Conservation (phyloP, 768 basidiomycete species). For the Erythrobasidium yunnanense region DNA sequence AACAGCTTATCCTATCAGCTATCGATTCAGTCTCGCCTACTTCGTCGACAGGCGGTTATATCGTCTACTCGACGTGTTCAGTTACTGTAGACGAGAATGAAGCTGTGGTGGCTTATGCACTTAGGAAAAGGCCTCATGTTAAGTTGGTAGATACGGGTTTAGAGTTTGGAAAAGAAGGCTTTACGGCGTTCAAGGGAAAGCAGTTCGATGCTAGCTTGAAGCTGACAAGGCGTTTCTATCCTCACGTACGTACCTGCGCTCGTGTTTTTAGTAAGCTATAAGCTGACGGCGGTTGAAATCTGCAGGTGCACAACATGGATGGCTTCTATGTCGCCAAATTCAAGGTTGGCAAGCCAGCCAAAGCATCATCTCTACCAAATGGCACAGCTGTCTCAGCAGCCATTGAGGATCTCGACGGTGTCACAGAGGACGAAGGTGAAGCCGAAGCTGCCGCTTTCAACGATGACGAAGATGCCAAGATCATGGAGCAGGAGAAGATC, state of each 20-base stretch:
- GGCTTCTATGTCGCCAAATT: conserved; percentile 98
- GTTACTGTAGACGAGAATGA: conserved; percentile 98
- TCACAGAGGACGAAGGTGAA: conserved; percentile 40
- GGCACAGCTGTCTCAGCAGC: conserved; percentile 36
- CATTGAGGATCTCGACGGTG: conserved; percentile 43
- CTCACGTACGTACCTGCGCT: no score
- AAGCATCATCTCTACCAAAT: conserved; percentile 9
- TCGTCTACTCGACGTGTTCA: conserved; percentile 98
- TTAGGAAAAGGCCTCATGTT: conserved; percentile 83
- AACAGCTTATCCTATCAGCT: conserved; percentile 93
- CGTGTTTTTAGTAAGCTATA: neutral
- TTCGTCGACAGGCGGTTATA: conserved; percentile 79
- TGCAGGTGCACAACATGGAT: conserved; percentile 97
- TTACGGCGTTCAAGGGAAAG: conserved; percentile 81
- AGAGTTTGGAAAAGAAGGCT: conserved; percentile 85
- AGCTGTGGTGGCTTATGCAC: conserved; percentile 91
- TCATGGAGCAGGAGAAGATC: conserved; percentile 63
- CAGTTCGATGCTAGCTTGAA: conserved; percentile 65
- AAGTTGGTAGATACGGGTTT: conserved; percentile 86
- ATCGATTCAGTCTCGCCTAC: conserved; percentile 87
- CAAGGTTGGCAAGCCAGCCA: conserved; percentile 65
- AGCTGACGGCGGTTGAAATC: neutral
- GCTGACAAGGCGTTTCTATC: conserved; percentile 76
- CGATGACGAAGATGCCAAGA: conserved; percentile 61
- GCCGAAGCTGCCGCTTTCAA: conserved; percentile 53